Evolutionary conservation across 1,284 basidiomycete genomes (phyloP).

Genomic region (Cerrena zonata): DNA sequence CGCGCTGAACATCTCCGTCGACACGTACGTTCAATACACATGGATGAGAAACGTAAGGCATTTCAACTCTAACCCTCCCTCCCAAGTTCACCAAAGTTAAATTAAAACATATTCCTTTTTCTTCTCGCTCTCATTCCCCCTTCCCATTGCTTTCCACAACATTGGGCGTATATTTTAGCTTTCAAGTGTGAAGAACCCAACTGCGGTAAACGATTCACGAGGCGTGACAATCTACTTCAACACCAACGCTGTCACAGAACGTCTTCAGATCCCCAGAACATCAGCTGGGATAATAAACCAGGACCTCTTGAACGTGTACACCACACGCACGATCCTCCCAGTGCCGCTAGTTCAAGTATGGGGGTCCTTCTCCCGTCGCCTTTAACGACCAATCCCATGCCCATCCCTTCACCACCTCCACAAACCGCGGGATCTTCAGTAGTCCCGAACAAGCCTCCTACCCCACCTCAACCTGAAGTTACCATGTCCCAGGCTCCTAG

Average conservation of each 20-base stretch:
- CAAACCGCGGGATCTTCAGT: neutral
- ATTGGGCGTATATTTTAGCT: too few relatives aligned
- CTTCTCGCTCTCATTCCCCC: neutral
- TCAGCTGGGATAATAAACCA: neutral
- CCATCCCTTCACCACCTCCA: neutral
- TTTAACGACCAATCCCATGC: slow-evolving; percentile 6
- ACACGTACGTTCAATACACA: slow-evolving; percentile 73
- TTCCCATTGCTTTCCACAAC: neutral
- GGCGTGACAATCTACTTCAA: slow-evolving; percentile 25
- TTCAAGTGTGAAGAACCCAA: slow-evolving; percentile 17
- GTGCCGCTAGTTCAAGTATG: slow-evolving; percentile 11
- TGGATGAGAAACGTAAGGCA: slow-evolving; percentile 66
- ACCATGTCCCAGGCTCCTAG: neutral
- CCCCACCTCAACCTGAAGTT: neutral
- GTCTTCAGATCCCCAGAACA: neutral
- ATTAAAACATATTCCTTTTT: neutral
- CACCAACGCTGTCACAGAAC: slow-evolving; percentile 13
- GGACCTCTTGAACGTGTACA: slow-evolving; percentile 13
- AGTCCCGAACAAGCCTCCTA: neutral
- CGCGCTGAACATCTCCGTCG: slow-evolving; percentile 75
- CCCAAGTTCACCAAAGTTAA: neutral
- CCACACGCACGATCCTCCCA: slow-evolving; percentile 1
- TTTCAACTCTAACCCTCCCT: slow-evolving; percentile 20
- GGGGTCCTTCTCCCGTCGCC: slow-evolving; percentile 15
- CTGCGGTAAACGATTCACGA: slow-evolving; percentile 23